A percentile compares a stretch with the other conserved stretches of the same genome.
Evolutionary conservation across 2,329 filamentous ascomycete species (phyloP).

Genomic region (Phialophora chinensis): DNA sequence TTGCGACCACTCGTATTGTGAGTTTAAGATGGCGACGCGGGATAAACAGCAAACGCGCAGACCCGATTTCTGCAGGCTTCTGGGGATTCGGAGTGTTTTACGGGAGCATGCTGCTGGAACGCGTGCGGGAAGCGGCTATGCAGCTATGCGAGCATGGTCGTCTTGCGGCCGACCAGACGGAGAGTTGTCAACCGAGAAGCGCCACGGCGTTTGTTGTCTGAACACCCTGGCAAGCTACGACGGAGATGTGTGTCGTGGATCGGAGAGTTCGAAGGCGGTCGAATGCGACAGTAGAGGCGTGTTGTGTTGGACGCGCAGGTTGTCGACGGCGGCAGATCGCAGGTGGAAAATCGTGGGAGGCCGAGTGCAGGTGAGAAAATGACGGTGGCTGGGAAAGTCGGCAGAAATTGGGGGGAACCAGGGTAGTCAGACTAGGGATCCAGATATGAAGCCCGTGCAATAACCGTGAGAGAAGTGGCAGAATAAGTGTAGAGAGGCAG

Average conservation of each 20-base stretch:
- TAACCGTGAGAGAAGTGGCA: background rate
- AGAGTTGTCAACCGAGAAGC: conserved; percentile 13
- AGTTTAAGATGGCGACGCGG: background rate
- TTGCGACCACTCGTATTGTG: background rate
- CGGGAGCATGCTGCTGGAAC: conserved; percentile 33
- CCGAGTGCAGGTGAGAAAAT: conserved; percentile 28
- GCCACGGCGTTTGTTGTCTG: conserved; percentile 17
- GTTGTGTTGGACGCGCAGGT: conserved; percentile 32
- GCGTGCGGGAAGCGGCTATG: conserved; percentile 28
- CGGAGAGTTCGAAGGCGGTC: conserved; percentile 12
- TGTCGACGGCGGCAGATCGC: conserved; percentile 19
- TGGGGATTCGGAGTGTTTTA: conserved; percentile 23
- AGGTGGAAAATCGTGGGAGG: conserved; percentile 16
- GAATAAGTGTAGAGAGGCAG: conserved; percentile 1
- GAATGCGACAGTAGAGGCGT: conserved; percentile 29
- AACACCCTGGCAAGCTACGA: background rate
- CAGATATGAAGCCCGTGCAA: background rate
- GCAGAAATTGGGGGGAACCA: conserved; percentile 31
- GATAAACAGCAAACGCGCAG: conserved; percentile 21
- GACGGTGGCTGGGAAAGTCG: conserved; percentile 34
- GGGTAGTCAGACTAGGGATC: conserved; percentile 19
- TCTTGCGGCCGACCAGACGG: conserved; percentile 23
- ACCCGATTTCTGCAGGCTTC: conserved; percentile 27
- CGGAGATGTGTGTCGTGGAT: background rate
- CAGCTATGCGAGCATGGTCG: conserved; percentile 25